Evolutionary conservation across 2,329 filamentous ascomycete genomes (phyloP).

Genomic region (Hypoxylon sp.): DNA sequence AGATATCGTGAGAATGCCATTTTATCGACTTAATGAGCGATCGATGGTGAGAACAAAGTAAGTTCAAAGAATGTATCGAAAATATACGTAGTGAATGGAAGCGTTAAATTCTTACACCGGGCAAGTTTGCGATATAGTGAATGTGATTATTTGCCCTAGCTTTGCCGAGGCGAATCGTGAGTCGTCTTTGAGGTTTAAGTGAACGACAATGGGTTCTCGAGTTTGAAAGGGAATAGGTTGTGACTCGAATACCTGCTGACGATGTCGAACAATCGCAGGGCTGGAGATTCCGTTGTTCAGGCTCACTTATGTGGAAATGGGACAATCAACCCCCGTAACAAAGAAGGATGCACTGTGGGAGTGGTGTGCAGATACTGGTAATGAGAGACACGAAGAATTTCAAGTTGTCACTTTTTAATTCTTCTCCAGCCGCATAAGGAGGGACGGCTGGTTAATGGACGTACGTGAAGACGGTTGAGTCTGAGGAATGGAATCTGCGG

Average conservation of each 20-base stretch:
- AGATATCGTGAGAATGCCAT: slow-evolving; percentile 49
- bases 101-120: slow-evolving; percentile 46
- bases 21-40: slow-evolving; percentile 2
- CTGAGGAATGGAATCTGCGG: slow-evolving; percentile 31
- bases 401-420: slow-evolving; percentile 12
- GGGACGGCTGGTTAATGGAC: slow-evolving; percentile 48
- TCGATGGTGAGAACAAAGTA: slow-evolving; percentile 1
- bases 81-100: slow-evolving; percentile 18
- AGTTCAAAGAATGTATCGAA: slow-evolving; percentile 26
- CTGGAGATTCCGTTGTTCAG: slow-evolving; percentile 30
- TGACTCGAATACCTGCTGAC: slow-evolving; percentile 33
- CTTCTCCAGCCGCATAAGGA: slow-evolving; percentile 52
- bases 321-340: slow-evolving; percentile 36
- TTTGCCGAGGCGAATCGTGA: not conserved
- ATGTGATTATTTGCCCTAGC: slow-evolving; percentile 3
- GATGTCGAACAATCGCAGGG: slow-evolving; percentile 43
- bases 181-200: slow-evolving; percentile 33
- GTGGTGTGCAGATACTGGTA: slow-evolving; percentile 8
- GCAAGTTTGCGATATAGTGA: slow-evolving; percentile 39
- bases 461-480: slow-evolving; percentile 29
- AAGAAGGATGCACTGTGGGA: slow-evolving; percentile 12
- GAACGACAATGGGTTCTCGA: slow-evolving; percentile 26
- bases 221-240: slow-evolving; percentile 38
- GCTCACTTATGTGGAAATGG: slow-evolving; percentile 30
- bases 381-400: slow-evolving; percentile 25